Percentiles rank a stretch among this genome's conserved stretches.
Conservation (phyloP, 768 basidiomycete genomes). For the Tulasnella sp. region DNA sequence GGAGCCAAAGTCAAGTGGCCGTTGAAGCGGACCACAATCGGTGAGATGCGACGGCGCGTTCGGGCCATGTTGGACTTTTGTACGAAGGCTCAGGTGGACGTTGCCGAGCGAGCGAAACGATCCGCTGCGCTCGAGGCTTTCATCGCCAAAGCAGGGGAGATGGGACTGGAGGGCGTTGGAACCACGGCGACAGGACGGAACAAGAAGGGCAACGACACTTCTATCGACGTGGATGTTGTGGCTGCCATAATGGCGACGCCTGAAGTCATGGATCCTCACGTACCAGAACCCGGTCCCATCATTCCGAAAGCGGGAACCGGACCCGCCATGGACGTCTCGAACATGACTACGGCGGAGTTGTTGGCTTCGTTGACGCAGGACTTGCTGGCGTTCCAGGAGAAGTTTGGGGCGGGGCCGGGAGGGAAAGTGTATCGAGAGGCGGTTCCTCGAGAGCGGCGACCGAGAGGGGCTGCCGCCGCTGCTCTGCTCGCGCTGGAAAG, state of each 20-base stretch:
- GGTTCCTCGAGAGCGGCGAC: slow-evolving; percentile 3
- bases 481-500: slow-evolving; percentile 8
- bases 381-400: slow-evolving; percentile 15
- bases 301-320: neutral
- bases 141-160: neutral
- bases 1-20: slow-evolving; percentile 17
- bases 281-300: neutral
- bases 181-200: neutral
- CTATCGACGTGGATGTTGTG: neutral
- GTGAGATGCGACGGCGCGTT: slow-evolving; percentile 16
- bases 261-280: neutral
- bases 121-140: slow-evolving; percentile 10
- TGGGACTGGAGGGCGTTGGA: slow-evolving; percentile 2
- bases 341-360: slow-evolving; percentile 11
- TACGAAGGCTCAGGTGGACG: slow-evolving; percentile 15
- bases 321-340: slow-evolving; percentile 1
- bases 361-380: slow-evolving; percentile 15
- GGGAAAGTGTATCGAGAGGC: slow-evolving; percentile 15
- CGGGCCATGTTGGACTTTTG: slow-evolving; percentile 15
- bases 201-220: neutral
- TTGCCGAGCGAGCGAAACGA: slow-evolving; percentile 14
- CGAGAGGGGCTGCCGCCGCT: slow-evolving; percentile 11
- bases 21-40: slow-evolving; percentile 14
- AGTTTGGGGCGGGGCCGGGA: slow-evolving; percentile 14
- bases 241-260: neutral